Evolutionary conservation across 371 early-diverging fungal genomes (phyloP).

Genomic region (Mucor plumbeus): DNA sequence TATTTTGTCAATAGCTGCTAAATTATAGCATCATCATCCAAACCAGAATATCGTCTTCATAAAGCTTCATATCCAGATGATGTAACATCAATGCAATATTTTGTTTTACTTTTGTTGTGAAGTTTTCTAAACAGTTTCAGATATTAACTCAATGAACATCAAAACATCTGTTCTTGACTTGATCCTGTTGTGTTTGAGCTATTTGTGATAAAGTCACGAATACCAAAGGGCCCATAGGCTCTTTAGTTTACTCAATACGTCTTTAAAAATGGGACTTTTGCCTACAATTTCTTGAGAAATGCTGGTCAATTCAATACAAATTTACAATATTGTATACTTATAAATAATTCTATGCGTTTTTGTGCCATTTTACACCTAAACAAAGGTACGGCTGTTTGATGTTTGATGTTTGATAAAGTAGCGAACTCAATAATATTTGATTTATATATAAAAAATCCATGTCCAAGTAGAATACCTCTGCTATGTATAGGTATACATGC

Average conservation of each 20-base stretch:
- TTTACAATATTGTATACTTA: conserved; percentile 67
- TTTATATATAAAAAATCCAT: too few relatives aligned
- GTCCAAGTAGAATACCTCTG: too few relatives aligned
- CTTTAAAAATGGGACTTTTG: conserved; percentile 55
- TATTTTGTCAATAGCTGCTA: conserved; percentile 62
- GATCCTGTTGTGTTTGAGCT: conserved; percentile 55
- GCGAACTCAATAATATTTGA: too few relatives aligned
- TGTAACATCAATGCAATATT: conserved; percentile 71
- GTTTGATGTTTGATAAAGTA: too few relatives aligned
- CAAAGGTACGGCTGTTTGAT: too few relatives aligned
- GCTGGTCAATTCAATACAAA: conserved; percentile 78
- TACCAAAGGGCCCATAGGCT: conserved; percentile 72
- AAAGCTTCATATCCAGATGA: conserved; percentile 60
- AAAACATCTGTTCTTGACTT: conserved; percentile 52
- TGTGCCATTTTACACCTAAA: too few relatives aligned
- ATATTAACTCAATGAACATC: conserved; percentile 69
- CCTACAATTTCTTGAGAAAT: conserved; percentile 67
- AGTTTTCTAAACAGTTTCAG: conserved; percentile 53
- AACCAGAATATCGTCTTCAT: conserved; percentile 77
- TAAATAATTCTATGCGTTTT: too few relatives aligned
- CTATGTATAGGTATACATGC: too few relatives aligned
- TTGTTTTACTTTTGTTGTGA: conserved; percentile 41
- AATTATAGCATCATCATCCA: conserved; percentile 82
- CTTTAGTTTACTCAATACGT: conserved; percentile 48
- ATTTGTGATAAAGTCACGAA: conserved; percentile 81